Conservation (phyloP, 2,329 filamentous ascomycete genomes). For the Fusarium oxysporum region DNA sequence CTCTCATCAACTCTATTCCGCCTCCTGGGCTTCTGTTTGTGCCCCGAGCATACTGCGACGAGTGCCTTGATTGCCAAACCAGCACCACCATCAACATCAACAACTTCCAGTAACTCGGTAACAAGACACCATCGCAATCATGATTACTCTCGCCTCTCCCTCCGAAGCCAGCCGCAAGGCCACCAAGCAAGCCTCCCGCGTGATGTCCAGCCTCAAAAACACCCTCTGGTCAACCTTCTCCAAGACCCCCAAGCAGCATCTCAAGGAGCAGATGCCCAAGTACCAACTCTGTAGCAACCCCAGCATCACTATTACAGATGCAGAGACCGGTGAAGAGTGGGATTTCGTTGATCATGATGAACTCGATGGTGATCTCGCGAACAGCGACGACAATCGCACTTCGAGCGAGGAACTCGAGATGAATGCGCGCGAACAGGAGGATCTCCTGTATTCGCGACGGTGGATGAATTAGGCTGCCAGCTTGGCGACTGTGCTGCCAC, state of each 20-base stretch:
- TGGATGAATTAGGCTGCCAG: accelerated
- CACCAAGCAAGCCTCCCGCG: not conserved
- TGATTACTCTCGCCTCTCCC: not conserved
- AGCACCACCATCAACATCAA: not conserved
- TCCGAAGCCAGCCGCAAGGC: not conserved
- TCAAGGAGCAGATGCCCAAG: not conserved
- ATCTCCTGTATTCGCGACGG: not conserved
- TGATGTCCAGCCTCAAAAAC: not conserved
- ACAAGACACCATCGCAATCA: not conserved
- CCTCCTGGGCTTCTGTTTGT: not conserved
- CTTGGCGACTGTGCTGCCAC: accelerated
- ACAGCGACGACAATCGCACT: not conserved
- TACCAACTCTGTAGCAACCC: not conserved
- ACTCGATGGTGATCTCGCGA: not conserved
- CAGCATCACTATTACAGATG: not conserved
- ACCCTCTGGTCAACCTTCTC: not conserved
- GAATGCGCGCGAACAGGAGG: not conserved
- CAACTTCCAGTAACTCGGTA: not conserved
- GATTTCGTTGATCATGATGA: not conserved
- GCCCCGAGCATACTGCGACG: not conserved
- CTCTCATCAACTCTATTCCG: not conserved
- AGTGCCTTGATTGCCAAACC: not conserved
- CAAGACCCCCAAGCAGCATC: not conserved
- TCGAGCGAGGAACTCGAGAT: not conserved
- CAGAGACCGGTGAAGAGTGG: not conserved